Evolutionary conservation across 306 rosid species (phyloP).

Genomic region (Fragaria iinumae): DNA sequence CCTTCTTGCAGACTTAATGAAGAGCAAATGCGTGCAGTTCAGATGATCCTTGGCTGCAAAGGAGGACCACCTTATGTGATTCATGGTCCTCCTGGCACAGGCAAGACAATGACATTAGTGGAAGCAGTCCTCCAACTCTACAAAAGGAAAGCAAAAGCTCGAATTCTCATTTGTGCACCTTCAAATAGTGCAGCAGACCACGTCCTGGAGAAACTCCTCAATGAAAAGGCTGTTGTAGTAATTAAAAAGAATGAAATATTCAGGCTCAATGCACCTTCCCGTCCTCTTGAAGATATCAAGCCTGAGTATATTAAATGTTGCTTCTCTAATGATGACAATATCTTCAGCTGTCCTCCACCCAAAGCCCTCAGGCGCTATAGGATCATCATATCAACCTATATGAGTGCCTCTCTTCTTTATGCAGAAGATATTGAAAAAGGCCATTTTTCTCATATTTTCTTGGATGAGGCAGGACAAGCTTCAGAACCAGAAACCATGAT

Average conservation of each 20-base stretch:
- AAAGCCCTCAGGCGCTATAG: constrained; percentile 46
- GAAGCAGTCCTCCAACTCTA: constrained; percentile 83
- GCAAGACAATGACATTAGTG: constrained; percentile 76
- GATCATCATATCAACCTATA: constrained; percentile 78
- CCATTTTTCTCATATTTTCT: constrained; percentile 86
- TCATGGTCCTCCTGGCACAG: constrained; percentile 93
- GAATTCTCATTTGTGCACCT: constrained; percentile 84
- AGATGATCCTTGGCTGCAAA: constrained; percentile 78
- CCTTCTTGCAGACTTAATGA: constrained; percentile 57
- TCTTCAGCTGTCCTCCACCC: constrained; percentile 71
- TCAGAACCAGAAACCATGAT: constrained; percentile 92
- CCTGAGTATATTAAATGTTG: constrained; percentile 61
- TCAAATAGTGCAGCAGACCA: constrained; percentile 90
- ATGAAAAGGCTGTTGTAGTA: constrained; percentile 32
- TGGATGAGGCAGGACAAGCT: constrained; percentile 99
- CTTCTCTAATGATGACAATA: constrained; percentile 58
- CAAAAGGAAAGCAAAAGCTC: constrained; percentile 36
- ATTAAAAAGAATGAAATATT: constrained; percentile 54
- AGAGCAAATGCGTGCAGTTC: constrained; percentile 57
- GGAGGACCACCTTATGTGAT: constrained; percentile 83
- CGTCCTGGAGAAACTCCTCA: constrained; percentile 61
- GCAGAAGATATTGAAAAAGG: constrained; percentile 67
- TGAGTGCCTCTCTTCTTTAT: constrained; percentile 64
- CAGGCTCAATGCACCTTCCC: constrained; percentile 74
- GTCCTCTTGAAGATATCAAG: constrained; percentile 64